Evolutionary conservation across 129 eudicot species (phyloP).

Genomic region (Flaveria linearis): DNA sequence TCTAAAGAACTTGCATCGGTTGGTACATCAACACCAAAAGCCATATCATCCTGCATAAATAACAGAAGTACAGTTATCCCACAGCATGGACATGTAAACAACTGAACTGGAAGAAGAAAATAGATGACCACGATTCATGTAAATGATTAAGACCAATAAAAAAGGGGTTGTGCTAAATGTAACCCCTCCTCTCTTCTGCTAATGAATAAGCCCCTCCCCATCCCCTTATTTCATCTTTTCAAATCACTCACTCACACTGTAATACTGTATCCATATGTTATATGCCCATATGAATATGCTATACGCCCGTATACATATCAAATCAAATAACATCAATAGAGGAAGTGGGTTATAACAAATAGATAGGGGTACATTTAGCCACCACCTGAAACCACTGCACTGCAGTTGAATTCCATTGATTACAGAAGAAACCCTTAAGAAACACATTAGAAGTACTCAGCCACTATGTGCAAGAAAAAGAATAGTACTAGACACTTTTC

Average conservation of each 20-base stretch:
- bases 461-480: not conserved
- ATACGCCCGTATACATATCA: too few relatives aligned
- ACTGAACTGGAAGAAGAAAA: not conserved
- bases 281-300: too few relatives aligned
- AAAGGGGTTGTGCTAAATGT: not conserved
- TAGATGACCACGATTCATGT: not conserved
- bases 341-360: too few relatives aligned
- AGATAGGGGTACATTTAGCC: too few relatives aligned
- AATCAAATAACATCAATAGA: too few relatives aligned
- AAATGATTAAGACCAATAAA: not conserved
- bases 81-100: constrained; percentile 25
- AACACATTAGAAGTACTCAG: constrained; percentile 3
- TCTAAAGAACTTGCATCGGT: constrained; percentile 31
- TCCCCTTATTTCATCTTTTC: too few relatives aligned
- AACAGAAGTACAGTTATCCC: constrained; percentile 19
- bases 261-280: too few relatives aligned
- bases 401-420: not conserved
- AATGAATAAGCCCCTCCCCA: too few relatives aligned
- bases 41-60: constrained; percentile 46
- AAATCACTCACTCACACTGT: too few relatives aligned
- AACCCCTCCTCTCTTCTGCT: too few relatives aligned
- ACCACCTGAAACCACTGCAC: too few relatives aligned
- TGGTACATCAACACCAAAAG: constrained; percentile 43
- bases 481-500: too few relatives aligned
- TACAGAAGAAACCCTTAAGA: not conserved